Evolutionary conservation across 2,329 filamentous ascomycete species (phyloP).

Genomic region (Ophiocordyceps unilateralis): DNA sequence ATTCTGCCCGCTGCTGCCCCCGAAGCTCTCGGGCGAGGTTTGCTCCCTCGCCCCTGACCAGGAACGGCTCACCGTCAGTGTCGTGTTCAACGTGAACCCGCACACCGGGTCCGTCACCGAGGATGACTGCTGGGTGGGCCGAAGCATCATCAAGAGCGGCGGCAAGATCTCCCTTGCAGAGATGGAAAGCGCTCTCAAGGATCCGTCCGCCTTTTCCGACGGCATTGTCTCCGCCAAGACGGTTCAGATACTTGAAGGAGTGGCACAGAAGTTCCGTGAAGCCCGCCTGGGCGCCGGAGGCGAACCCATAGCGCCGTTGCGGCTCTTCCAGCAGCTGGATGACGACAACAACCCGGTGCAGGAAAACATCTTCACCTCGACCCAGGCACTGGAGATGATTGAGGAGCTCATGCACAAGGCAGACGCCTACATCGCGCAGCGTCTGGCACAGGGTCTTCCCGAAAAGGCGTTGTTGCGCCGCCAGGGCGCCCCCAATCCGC

Average conservation of each 20-base stretch:
- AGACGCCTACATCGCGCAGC: conserved; percentile 77
- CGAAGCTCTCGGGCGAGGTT: conserved; percentile 69
- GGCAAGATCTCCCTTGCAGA: conserved; percentile 74
- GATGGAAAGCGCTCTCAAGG: conserved; percentile 65
- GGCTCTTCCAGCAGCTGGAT: conserved; percentile 82
- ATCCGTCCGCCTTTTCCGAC: conserved; percentile 43
- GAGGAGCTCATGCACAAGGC: conserved; percentile 92
- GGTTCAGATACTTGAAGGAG: conserved; percentile 62
- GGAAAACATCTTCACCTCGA: conserved; percentile 88
- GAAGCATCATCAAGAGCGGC: conserved; percentile 79
- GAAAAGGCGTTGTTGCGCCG: conserved; percentile 87
- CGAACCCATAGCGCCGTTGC: conserved; percentile 66
- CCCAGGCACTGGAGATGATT: conserved; percentile 75
- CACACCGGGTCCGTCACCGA: conserved; percentile 64
- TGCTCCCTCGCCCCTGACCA: conserved; percentile 78
- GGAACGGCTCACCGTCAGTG: conserved; percentile 79
- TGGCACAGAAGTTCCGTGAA: conserved; percentile 84
- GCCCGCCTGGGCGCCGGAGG: conserved; percentile 65
- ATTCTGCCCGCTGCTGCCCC: conserved; percentile 70
- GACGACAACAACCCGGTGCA: conserved; percentile 97
- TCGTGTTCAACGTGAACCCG: conserved; percentile 80
- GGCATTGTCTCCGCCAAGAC: conserved; percentile 53
- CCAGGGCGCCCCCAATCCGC: conserved; percentile 69
- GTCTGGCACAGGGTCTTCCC: conserved; percentile 59
- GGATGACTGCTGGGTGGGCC: conserved; percentile 84